Percentiles rank a stretch among this genome's conserved stretches.
These are phyloP conservation scores for Citeromyces nyonsensis DNA, from an alignment of 805 yeast genomes.

Conservation along the genomic window DNA sequence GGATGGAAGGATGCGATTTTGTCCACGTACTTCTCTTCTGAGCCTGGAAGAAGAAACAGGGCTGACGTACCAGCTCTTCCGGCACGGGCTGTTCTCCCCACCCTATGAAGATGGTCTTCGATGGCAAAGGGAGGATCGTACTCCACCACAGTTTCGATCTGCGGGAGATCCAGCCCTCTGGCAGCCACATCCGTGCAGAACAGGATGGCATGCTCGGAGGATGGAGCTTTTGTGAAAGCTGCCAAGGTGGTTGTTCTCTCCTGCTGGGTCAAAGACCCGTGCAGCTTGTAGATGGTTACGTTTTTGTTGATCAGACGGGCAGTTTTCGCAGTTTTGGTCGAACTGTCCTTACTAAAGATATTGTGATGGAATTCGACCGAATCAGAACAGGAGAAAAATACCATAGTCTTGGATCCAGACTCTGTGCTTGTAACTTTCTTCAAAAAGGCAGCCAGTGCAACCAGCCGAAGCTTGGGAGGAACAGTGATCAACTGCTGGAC, in stretches of 20 bases:
- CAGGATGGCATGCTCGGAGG: conserved; percentile 41
- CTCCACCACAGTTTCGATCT: conserved; percentile 75
- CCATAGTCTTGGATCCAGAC: conserved; percentile 43
- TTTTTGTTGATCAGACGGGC: conserved; percentile 34
- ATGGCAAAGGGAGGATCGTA: conserved; percentile 90
- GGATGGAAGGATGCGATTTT: conserved; percentile 43
- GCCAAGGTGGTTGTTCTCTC: conserved; percentile 64
- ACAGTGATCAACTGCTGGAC: conserved; percentile 68
- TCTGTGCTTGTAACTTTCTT: conserved; percentile 24
- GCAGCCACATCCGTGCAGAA: conserved; percentile 97
- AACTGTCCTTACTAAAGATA: conserved; percentile 28
- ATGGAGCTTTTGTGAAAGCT: conserved; percentile 31
- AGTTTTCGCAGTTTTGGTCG: conserved; percentile 10
- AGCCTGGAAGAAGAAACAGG: conserved; percentile 75
- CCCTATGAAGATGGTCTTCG: conserved; percentile 92
- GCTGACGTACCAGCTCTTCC: conserved; percentile 72
- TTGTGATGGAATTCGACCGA: conserved; percentile 90
- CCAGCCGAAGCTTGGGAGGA: conserved; percentile 85
- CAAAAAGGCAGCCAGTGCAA: conserved; percentile 57
- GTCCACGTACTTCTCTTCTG: conserved; percentile 72
- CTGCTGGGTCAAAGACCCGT: conserved; percentile 84
- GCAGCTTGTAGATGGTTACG: conserved; percentile 49
- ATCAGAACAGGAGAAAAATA: conserved; percentile 88
- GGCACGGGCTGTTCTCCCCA: conserved; percentile 98
- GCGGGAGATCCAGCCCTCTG: conserved; percentile 87